These are phyloP conservation scores for Termitomyces sp. DNA, from an alignment of 768 basidiomycete genomes.

Conservation along the genomic window DNA sequence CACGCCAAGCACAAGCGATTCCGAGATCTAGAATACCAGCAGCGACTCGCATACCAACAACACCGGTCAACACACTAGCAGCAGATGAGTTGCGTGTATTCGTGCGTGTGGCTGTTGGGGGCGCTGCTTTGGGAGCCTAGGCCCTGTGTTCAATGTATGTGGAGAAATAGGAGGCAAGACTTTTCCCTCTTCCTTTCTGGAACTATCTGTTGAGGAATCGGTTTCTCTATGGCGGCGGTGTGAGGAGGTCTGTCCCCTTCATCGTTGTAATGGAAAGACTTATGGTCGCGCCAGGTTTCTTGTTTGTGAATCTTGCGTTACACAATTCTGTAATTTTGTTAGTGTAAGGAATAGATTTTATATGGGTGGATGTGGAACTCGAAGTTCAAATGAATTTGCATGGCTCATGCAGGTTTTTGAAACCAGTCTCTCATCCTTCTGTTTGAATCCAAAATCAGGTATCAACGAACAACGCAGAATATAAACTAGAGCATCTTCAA, in stretches of 20 bases:
- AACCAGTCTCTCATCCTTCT: background rate
- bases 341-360: background rate
- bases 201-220: background rate
- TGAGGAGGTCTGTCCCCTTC: too few relatives aligned
- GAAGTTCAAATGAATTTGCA: background rate
- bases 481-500: background rate
- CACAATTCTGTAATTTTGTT: background rate
- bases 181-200: background rate
- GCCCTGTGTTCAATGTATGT: background rate
- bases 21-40: background rate
- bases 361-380: background rate
- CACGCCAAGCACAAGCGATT: background rate
- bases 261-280: too few relatives aligned
- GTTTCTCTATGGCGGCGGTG: background rate
- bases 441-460: background rate
- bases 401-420: background rate
- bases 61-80: background rate
- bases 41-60: background rate
- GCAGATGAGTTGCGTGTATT: background rate
- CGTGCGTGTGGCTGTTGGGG: background rate
- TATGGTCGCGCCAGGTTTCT: too few relatives aligned
- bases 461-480: background rate
- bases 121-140: background rate
- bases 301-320: too few relatives aligned
- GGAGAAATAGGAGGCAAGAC: too few relatives aligned